Conservation (phyloP, 768 basidiomycete species). For the Asterophora lycoperdoides region DNA sequence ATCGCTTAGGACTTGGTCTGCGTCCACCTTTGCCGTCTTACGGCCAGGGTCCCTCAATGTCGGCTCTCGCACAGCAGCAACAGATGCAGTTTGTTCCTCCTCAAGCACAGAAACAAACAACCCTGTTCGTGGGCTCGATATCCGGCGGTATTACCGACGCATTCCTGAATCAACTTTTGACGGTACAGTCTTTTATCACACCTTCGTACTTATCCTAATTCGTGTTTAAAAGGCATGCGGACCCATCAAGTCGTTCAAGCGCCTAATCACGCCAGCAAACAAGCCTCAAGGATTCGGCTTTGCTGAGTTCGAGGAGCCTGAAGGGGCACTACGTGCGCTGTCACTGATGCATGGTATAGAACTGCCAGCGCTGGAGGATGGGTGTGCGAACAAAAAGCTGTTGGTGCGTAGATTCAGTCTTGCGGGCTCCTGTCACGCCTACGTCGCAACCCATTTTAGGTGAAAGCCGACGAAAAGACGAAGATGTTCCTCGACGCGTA, state of each 20-base stretch:
- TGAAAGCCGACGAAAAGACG: slow-evolving; percentile 97
- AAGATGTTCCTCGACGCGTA: slow-evolving; percentile 84
- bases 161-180: slow-evolving; percentile 74
- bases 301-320: slow-evolving; percentile 92
- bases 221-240: slow-evolving; percentile 64
- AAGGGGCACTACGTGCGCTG: slow-evolving; percentile 75
- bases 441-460: slow-evolving; percentile 43
- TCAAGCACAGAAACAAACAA: slow-evolving; percentile 65
- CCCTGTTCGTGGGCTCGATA: slow-evolving; percentile 91
- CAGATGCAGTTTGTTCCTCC: slow-evolving; percentile 66
- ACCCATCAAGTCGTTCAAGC: slow-evolving; percentile 83
- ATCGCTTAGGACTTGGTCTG: slow-evolving; percentile 83
- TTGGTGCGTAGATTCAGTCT: slow-evolving; percentile 53
- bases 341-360: slow-evolving; percentile 47
- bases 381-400: slow-evolving; percentile 47
- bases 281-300: slow-evolving; percentile 97
- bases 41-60: slow-evolving; percentile 90
- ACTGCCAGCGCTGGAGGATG: slow-evolving; percentile 50
- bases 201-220: background rate
- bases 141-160: slow-evolving; percentile 86
- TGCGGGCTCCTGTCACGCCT: slow-evolving; percentile 42
- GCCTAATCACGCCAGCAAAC: slow-evolving; percentile 87
- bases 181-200: slow-evolving; percentile 42
- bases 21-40: slow-evolving; percentile 83
- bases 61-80: slow-evolving; percentile 85